Conservation (phyloP, 2,329 filamentous ascomycete species). For the Huntiella moniliformis region DNA sequence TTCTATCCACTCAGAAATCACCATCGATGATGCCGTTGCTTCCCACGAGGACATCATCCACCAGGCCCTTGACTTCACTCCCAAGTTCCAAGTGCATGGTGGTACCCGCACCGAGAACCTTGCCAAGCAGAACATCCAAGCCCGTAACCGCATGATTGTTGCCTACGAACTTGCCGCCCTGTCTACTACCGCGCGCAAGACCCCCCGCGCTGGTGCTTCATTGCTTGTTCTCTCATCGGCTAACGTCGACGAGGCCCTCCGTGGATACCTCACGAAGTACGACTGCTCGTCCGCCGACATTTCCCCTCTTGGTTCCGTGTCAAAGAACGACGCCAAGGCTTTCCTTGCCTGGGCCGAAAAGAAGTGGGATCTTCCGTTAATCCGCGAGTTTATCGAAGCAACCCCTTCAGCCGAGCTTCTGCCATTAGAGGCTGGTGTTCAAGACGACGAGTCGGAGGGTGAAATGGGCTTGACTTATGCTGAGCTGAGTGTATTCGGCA, state of each 20-base stretch:
- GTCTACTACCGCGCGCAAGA: slow-evolving; percentile 36
- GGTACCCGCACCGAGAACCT: slow-evolving; percentile 39
- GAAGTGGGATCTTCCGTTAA: slow-evolving; percentile 41
- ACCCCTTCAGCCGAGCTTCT: slow-evolving; percentile 34
- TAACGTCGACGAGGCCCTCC: slow-evolving; percentile 34
- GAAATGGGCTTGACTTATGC: slow-evolving; percentile 27
- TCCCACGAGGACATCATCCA: slow-evolving; percentile 24
- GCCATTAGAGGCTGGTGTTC: slow-evolving; percentile 22
- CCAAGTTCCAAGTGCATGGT: slow-evolving; percentile 35
- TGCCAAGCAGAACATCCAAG: slow-evolving; percentile 50
- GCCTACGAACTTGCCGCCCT: slow-evolving; percentile 45
- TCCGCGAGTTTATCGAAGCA: slow-evolving; percentile 44
- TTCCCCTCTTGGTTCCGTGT: slow-evolving; percentile 34
- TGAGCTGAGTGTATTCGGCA: slow-evolving; percentile 22
- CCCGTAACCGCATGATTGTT: slow-evolving; percentile 43
- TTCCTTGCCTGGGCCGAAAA: slow-evolving; percentile 41
- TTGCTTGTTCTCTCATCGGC: slow-evolving; percentile 43
- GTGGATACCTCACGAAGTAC: slow-evolving; percentile 32
- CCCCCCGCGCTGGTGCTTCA: slow-evolving; percentile 31
- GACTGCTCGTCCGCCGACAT: slow-evolving; percentile 27
- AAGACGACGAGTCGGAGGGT: slow-evolving; percentile 22
- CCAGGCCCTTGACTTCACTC: slow-evolving; percentile 16
- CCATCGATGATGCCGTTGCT: slow-evolving; percentile 51
- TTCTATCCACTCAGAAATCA: slow-evolving; percentile 51
- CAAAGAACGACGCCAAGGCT: slow-evolving; percentile 44